Evolutionary conservation across 2,329 filamentous ascomycete species (phyloP), one percentile per base, ranked within the genome.

Genomic region (Uncinocarpus reesii): DNA sequence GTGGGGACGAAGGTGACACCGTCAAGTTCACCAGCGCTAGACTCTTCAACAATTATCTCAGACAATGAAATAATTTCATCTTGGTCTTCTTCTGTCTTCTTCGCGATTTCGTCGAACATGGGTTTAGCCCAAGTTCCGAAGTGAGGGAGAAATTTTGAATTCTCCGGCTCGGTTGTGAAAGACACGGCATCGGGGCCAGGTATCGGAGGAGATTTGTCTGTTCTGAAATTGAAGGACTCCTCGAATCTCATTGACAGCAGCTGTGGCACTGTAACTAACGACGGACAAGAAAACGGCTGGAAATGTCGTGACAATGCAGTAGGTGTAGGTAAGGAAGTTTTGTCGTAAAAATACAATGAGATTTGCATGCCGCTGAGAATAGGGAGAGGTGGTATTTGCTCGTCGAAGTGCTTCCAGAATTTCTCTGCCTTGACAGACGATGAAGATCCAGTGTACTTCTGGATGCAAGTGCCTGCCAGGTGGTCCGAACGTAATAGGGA

Each of bases 331-430:
- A 20, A 15, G 4, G 28, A 20, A 15, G 35, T 28, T 13, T 36
- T 10, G 11, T 42, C 29, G 15, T 42, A 28, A 31, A 29, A 48
- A 28, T 35, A 42, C 13, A 47, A 20, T 21, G 37, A 32, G n/a
- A 48, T 28, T 35, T 48, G 37, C 35, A 42, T 26, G 11, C 29
- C 29, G 7, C 42, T 28, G 6, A 48, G 46, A 20, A 42, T 34
- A 28, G 46, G 46, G 8, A 48, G 29, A 35, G 29, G 46, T 6
- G 46, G 46, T 7, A 48, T 38, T 15, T 29, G 32, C 23, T 42
- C 28, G 13, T 48, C 31, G 21, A 48, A 42, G 23, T 40, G 24
- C 4, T 23, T 13, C 29, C 26, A 42, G 18, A 48, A 48, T 16
- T 36, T 34, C 16, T 36, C 20, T 2, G 21, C 26, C 11, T 42